phyloP scores from a whole-genome alignment of 306 rosid genomes.

The Glycine latifolia region DNA sequence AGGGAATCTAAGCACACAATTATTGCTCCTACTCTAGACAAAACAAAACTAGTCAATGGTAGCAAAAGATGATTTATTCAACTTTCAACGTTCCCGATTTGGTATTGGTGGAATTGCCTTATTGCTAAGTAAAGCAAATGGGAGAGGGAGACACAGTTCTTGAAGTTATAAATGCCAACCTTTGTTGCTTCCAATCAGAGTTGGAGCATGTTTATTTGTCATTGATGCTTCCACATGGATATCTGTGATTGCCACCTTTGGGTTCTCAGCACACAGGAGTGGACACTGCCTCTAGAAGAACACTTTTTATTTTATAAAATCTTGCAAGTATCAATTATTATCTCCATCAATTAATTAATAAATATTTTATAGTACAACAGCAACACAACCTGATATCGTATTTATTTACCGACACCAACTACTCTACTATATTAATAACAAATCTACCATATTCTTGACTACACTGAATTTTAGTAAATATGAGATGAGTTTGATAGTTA shows the following conservation, averaged over 20 bases:
- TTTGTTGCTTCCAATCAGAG: constrained; percentile 30
- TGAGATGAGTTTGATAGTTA: too few species aligned
- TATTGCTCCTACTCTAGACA: neutral
- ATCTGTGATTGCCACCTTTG: too few species aligned
- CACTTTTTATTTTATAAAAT: too few species aligned
- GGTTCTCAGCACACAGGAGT: neutral
- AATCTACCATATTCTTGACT: too few species aligned
- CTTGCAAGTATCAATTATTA: too few species aligned
- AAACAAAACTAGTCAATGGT: neutral
- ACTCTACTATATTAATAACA: too few species aligned
- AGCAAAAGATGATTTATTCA: constrained; percentile 5
- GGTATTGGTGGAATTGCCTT: constrained; percentile 44
- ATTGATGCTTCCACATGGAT: neutral
- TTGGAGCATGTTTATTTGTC: neutral
- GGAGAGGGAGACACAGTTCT: neutral
- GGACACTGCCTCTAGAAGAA: neutral
- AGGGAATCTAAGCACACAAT: neutral
- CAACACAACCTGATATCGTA: too few species aligned
- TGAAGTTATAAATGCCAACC: constrained; percentile 46
- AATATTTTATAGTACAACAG: too few species aligned
- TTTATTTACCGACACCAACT: too few species aligned
- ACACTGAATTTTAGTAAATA: too few species aligned
- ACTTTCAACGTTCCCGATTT: constrained; percentile 3
- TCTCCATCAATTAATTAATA: too few species aligned
- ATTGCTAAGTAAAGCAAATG: constrained; percentile 40